A percentile compares a stretch with the other conserved stretches of the same genome.
These are phyloP conservation scores for Alternaria gansuensis DNA, from an alignment of 2,329 filamentous ascomycete species.

Conservation along the genomic window DNA sequence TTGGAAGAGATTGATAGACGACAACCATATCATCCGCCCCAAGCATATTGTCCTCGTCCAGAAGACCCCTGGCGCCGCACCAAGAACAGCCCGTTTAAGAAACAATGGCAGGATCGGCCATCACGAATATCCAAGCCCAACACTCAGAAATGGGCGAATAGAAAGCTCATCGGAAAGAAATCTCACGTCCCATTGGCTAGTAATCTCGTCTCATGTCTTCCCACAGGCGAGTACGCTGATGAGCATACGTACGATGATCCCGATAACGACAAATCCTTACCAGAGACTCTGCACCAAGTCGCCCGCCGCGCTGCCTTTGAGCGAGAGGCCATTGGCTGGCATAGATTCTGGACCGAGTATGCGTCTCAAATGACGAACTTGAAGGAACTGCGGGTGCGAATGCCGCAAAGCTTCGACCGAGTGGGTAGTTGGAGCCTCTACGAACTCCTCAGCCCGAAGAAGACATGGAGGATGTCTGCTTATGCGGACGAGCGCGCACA, in stretches of 20 bases:
- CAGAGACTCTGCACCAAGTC: constrained; percentile 21
- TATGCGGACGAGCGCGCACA: constrained; percentile 34
- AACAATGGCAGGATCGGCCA: constrained; percentile 9
- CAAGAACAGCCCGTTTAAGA: constrained; percentile 13
- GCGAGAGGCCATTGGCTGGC: constrained; percentile 39
- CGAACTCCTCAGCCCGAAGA: constrained; percentile 23
- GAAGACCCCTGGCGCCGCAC: constrained; percentile 19
- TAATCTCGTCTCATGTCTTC: constrained; percentile 14
- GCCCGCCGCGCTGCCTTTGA: constrained; percentile 29
- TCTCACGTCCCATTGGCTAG: constrained; percentile 18
- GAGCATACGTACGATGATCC: not conserved
- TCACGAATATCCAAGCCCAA: constrained; percentile 4
- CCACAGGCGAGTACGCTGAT: constrained; percentile 25
- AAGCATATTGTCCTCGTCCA: constrained; percentile 21
- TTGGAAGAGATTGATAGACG: constrained; percentile 26
- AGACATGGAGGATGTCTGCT: constrained; percentile 30
- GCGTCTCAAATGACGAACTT: constrained; percentile 26
- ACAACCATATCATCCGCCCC: constrained; percentile 13
- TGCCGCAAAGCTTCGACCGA: constrained; percentile 34
- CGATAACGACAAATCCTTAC: constrained; percentile 13
- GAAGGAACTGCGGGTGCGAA: constrained; percentile 32
- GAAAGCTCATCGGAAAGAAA: not conserved
- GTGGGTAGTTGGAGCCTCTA: constrained; percentile 29
- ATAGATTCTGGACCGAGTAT: constrained; percentile 38
- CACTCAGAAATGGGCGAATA: constrained; percentile 9